Base-by-base conservation (phyloP, 345 rosid genomes). In the Rhizophora mangle region DNA sequence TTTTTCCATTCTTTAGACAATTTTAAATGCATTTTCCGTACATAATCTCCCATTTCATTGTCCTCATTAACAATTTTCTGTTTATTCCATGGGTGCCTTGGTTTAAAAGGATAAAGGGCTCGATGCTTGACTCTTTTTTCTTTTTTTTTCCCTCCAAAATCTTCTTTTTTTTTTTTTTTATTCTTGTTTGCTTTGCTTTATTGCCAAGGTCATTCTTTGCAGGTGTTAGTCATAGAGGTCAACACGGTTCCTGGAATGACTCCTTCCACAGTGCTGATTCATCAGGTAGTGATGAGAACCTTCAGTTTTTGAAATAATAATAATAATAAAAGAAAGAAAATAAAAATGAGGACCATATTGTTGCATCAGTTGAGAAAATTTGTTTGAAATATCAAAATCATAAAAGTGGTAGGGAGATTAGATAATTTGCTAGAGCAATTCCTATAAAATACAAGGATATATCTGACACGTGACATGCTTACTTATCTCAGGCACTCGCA, bases 221-320 rank as follows among this genome's bases (percentile, higher is more conserved):
- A 91, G 97, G 90, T 94, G 53, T 47, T 91, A 79, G 76, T 94
- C 53, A 94, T 94, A 46, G 98, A 94, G 85, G 98, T 87, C 61
- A 91, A 91, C 71, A 91, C 97, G 16, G 93, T 94, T 39, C 98
- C 95, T 0, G 98, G 98, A 78, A 94, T 91, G 98, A 89, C 97
- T 73, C 97, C 96, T 39, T 93, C 98, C 54, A 93, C 97, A 5
- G 97, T 93, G 58, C 70, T 90, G 79, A 91, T 93, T 78, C 98
- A 93, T 77, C 96, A 89, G 97, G 98, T 93, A 76, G 68, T 21
- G 39, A 11, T 29, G n/a, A 20, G 4, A 59, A 68, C 24, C 21
- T 21, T 49, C 18, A 24, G 0, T 24, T 24, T 24, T 24, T 24
- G 24, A 24, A 24, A 24, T 24, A 24, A 24, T 24, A 24, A 24